Evolutionary conservation across 768 basidiomycete genomes (phyloP), one percentile per base, ranked within the genome.

Genomic region (Russula virescens): DNA sequence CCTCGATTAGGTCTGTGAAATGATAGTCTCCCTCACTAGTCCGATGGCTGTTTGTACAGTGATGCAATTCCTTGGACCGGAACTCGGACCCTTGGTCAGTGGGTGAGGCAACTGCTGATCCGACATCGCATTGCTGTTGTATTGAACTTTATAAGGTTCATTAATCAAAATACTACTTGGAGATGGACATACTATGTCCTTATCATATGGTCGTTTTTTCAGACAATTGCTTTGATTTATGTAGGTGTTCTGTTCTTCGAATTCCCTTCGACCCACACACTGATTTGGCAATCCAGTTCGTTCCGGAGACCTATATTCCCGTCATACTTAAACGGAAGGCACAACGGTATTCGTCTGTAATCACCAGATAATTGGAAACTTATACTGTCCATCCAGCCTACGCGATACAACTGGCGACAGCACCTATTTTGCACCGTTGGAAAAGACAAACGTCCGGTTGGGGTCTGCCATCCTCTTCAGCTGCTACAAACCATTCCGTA

Each of bases 121-220:
- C 38, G 10, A n/a, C 11, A 0, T 42, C 21, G 16, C 21, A 31
- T 31, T 8, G 31, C 45, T 6, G n/a, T 14, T 13, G n/a, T 13
- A 18, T 50, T 52, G 56, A 34, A 19, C 26, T 21, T 25, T 21
- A 46, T 8, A 46, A 62, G 53, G 19, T 67, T 66, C 23, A 18
- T 58, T n/a, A 58, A 47, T 11, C 62, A 88, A 83, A 76, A 85
- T 66, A 62, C 79, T 0, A 68, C 77, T 53, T 89, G 88, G 88
- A 74, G 87, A 63, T 93, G 90, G 90, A 89, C 89, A 0, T 94
- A 86, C 73, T 83, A 85, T 63, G 73, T 87, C 18, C 69, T 87
- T 61, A 63, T 86, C 1, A 87, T 88, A n/a, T 94, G 91, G 91
- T 77, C 81, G 1, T 83, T 81, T 50, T 74, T 73, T 2, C 79